These are phyloP conservation scores for Saccharomyces pastorianus DNA, from an alignment of 1,139 yeast genomes.

Conservation along the genomic window DNA sequence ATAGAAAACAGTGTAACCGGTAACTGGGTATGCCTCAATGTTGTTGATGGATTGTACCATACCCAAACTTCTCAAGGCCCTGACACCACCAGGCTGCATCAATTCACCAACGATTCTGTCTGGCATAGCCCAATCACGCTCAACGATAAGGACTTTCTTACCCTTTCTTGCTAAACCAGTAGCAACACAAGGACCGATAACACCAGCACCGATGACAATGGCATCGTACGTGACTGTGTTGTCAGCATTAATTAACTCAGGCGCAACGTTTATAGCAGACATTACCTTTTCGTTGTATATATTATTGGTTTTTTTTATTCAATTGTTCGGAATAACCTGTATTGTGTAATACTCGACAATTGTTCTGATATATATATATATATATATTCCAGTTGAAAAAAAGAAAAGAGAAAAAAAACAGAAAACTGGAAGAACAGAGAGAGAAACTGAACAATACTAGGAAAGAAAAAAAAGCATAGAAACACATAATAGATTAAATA, in stretches of 20 bases:
- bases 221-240: constrained; percentile 33
- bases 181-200: constrained; percentile 89
- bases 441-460: background rate
- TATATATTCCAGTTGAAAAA: background rate
- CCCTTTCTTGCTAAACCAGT: constrained; percentile 88
- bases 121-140: constrained; percentile 85
- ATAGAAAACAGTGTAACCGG: constrained; percentile 76
- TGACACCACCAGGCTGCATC: constrained; percentile 90
- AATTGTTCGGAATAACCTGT: background rate
- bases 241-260: constrained; percentile 24
- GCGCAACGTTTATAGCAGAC: constrained; percentile 4
- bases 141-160: constrained; percentile 57
- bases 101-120: constrained; percentile 96
- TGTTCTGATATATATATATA: background rate
- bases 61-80: constrained; percentile 73
- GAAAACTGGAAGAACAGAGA: background rate
- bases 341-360: background rate
- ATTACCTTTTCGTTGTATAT: constrained; percentile 1
- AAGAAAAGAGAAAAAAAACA: background rate
- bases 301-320: background rate
- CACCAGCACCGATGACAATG: constrained; percentile 78
- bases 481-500: background rate
- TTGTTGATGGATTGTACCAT: constrained; percentile 70
- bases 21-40: constrained; percentile 69
- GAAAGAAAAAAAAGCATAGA: background rate